phyloP scores from a whole-genome alignment of 331 rosid genomes.

The Pyrus hybrid region DNA sequence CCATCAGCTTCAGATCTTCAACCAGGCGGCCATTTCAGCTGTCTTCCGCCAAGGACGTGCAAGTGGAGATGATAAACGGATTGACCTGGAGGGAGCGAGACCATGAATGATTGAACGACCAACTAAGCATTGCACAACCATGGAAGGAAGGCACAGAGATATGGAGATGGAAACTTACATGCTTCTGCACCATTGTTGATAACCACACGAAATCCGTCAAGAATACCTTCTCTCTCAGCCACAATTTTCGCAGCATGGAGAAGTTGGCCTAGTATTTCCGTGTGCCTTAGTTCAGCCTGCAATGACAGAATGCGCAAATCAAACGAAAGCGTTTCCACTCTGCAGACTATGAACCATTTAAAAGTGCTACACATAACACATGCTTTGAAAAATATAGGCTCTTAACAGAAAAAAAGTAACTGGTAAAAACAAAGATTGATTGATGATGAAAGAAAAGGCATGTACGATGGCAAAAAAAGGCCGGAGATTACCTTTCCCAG shows the following conservation, averaged over 20 bases:
- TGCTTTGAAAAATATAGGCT: too few relatives aligned
- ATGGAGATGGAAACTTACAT: conserved; percentile 39
- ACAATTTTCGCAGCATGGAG: conserved; percentile 73
- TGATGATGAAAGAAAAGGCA: not conserved
- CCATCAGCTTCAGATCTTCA: conserved; percentile 23
- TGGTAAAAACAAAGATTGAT: not conserved
- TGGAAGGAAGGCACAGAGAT: not conserved
- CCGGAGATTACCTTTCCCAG: conserved; percentile 54
- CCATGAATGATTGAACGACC: not conserved
- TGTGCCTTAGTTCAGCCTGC: conserved; percentile 69
- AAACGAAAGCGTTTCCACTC: not conserved
- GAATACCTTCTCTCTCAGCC: conserved; percentile 69
- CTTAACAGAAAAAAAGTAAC: not conserved
- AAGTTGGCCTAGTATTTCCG: conserved; percentile 66
- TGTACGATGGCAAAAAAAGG: not conserved
- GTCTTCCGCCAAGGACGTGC: conserved; percentile 88
- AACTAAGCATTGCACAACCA: not conserved
- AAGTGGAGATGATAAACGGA: conserved; percentile 87
- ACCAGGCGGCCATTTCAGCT: conserved; percentile 86
- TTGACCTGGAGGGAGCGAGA: conserved; percentile 49
- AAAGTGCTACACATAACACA: not conserved
- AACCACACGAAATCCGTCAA: conserved; percentile 82
- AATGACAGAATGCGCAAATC: not conserved
- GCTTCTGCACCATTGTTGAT: conserved; percentile 68
- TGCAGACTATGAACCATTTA: too few relatives aligned